Conservation (phyloP, 2,329 filamentous ascomycete species). For the Microdochium paspali region DNA sequence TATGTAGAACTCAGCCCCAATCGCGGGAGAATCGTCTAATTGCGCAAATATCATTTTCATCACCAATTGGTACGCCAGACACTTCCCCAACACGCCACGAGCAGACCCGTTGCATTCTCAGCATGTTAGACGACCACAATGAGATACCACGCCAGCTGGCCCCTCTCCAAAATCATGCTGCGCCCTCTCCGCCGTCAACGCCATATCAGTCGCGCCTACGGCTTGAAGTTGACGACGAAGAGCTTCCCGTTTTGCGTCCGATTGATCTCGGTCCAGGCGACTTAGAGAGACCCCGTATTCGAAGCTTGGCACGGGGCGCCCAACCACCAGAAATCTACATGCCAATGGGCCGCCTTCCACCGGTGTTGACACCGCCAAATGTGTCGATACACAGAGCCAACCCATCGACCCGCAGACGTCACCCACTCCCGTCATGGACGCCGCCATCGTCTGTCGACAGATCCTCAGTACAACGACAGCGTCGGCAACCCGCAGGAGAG, state of each 20-base stretch:
- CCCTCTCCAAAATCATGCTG: neutral
- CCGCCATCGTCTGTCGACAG: conserved; percentile 16
- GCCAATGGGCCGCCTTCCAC: conserved; percentile 1
- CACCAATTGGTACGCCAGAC: neutral
- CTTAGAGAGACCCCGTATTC: neutral
- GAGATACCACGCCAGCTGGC: neutral
- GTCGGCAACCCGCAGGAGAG: neutral
- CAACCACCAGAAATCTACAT: too few species aligned
- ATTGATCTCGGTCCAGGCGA: neutral
- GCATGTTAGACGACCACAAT: neutral
- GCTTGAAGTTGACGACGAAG: neutral
- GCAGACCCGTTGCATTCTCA: neutral
- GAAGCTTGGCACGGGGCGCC: too few species aligned
- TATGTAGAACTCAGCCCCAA: too few species aligned
- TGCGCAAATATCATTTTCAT: too few species aligned
- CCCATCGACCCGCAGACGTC: conserved; percentile 2
- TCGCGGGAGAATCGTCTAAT: too few species aligned
- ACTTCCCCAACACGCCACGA: neutral
- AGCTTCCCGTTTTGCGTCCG: neutral
- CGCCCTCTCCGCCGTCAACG: neutral
- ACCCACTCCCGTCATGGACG: conserved; percentile 14
- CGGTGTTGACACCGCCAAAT: conserved; percentile 3
- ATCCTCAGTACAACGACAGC: neutral
- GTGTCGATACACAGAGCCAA: conserved; percentile 1
- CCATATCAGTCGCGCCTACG: neutral